These are phyloP conservation scores for Gamsiella multidivaricata DNA, from an alignment of 192 early-diverging fungal genomes.

Conservation along the genomic window DNA sequence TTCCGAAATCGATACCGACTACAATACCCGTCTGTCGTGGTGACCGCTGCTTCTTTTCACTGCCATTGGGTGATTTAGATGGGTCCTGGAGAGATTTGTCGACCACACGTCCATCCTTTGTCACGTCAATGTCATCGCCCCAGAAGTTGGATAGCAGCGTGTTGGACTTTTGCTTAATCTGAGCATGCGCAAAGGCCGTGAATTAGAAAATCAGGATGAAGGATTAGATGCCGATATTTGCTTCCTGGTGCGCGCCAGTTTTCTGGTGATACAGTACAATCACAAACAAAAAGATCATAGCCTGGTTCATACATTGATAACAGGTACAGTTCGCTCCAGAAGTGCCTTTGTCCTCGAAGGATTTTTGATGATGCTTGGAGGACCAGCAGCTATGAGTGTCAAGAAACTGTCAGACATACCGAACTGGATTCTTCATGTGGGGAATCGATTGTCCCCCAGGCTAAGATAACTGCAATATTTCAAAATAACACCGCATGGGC, in stretches of 20 bases:
- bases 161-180: slow-evolving; percentile 30
- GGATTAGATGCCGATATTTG: too few species aligned
- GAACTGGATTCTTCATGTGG: too few species aligned
- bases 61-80: too few species aligned
- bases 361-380: slow-evolving; percentile 37
- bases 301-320: slow-evolving; percentile 23
- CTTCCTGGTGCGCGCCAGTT: too few species aligned
- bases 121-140: slow-evolving; percentile 20
- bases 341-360: slow-evolving; percentile 19
- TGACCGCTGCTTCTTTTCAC: neutral
- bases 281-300: too few species aligned
- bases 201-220: too few species aligned
- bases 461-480: too few species aligned
- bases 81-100: neutral
- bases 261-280: too few species aligned
- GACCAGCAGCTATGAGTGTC: slow-evolving; percentile 16
- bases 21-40: slow-evolving; percentile 32
- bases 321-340: slow-evolving; percentile 33
- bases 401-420: neutral
- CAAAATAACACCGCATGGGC: too few species aligned
- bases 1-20: slow-evolving; percentile 42
- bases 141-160: slow-evolving; percentile 32
- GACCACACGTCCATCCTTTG: slow-evolving; percentile 16
- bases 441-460: too few species aligned
- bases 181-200: too few species aligned